Percentiles rank a stretch among this genome's conserved stretches.
These are phyloP conservation scores for Sporothrix phasma DNA, from an alignment of 2,329 filamentous ascomycete species.

Conservation along the genomic window DNA sequence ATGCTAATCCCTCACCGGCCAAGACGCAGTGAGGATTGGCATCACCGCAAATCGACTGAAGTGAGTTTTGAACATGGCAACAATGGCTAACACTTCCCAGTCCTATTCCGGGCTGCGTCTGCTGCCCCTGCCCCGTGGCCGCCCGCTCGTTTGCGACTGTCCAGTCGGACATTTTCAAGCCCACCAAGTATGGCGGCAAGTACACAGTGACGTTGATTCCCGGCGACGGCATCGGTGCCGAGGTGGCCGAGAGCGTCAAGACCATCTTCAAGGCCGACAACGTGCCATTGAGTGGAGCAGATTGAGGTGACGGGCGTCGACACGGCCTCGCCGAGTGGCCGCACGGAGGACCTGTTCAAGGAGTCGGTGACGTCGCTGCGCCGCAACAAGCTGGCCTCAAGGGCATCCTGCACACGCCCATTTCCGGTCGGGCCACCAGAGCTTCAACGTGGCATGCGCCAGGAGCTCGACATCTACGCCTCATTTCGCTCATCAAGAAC, in stretches of 20 bases:
- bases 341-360: conserved; percentile 89
- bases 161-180: conserved; percentile 95
- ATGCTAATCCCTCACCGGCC: too few species aligned
- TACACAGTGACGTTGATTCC: conserved; percentile 98
- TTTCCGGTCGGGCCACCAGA: conserved; percentile 96
- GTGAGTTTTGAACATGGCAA: not conserved
- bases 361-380: conserved; percentile 91
- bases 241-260: conserved; percentile 97
- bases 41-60: conserved; percentile 4
- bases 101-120: conserved; percentile 41
- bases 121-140: conserved; percentile 23
- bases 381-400: conserved; percentile 99
- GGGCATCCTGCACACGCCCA: conserved; percentile 95
- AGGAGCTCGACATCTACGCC: conserved; percentile 99
- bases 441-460: conserved; percentile 99
- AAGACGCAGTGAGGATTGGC: too few species aligned
- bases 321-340: conserved; percentile 58
- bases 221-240: conserved; percentile 96
- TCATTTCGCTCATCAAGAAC: conserved; percentile 99
- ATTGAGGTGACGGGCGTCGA: conserved; percentile 90
- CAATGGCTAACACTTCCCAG: conserved; percentile 25
- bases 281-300: conserved; percentile 98
- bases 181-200: conserved; percentile 97
- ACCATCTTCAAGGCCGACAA: conserved; percentile 99
- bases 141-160: conserved; percentile 65